Evolutionary conservation across 441 rosid species (phyloP), one percentile per base, ranked within the genome.

Genomic region (Omphalea diandra): DNA sequence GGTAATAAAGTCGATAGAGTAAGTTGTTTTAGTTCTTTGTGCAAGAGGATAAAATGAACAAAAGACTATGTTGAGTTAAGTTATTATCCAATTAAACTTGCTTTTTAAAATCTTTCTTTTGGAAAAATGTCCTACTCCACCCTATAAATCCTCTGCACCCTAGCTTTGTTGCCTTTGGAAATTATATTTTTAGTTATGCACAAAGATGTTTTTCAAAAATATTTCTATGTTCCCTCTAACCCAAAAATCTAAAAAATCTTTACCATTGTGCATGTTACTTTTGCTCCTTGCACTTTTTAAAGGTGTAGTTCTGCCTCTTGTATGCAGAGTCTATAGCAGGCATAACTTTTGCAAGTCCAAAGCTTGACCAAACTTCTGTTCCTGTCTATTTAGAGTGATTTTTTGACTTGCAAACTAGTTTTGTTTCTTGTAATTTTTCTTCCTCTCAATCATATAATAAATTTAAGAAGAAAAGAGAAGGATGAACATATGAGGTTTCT

Each of bases 1-100:
- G 88, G 88, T 6, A 84, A 84, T 67, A 84, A 84, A 81, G 82
- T 84, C 2, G 88, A 84, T 54, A 82, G 64, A 78, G 86, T 84
- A 75, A 71, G 75, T 65, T n/a, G n/a, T n/a, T 74, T 27, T 61
- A 33, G 1, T 20, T 58, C n/a, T 50, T 68, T 57, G 1, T 54
- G 36, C 36, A 1, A 33, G 50, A 58, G 59, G 20, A 52, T n/a
- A n/a, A n/a, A n/a, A n/a, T n/a, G n/a, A n/a, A n/a, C n/a, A n/a
- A n/a, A n/a, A n/a, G n/a, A n/a, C n/a, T n/a, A n/a, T n/a, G 17
- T 69, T 59, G 24, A 38, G 14, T 14, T 47, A n/a, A n/a, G n/a
- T n/a, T n/a, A n/a, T n/a, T n/a, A n/a, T 36, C 11, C 44, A 50
- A 29, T 65, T 33, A 29, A 65, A 32, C 36, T 44, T 17, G 6